These are phyloP conservation scores for Neoboletus subvelutipes DNA, from an alignment of 768 basidiomycete species.

Conservation along the genomic window DNA sequence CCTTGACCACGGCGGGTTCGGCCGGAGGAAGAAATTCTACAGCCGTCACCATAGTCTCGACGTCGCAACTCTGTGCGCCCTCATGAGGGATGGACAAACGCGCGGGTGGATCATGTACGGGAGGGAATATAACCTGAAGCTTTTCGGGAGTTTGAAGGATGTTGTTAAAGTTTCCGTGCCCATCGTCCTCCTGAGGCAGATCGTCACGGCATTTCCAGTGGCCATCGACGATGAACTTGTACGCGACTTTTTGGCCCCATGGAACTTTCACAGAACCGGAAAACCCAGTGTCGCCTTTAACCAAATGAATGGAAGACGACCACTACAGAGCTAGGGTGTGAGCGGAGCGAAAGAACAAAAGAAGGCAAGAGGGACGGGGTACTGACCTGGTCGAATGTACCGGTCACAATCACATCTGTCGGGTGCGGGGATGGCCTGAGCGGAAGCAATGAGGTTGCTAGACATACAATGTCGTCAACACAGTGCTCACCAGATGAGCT, in stretches of 20 bases:
- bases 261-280: constrained; percentile 52
- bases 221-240: constrained; percentile 83
- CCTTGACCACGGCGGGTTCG: constrained; percentile 12
- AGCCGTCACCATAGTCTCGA: constrained; percentile 28
- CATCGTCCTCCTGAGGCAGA: constrained; percentile 60
- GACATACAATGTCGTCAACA: constrained; percentile 16
- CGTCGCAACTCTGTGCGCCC: constrained; percentile 4
- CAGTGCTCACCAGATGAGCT: constrained; percentile 49
- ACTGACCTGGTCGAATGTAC: constrained; percentile 75
- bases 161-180: constrained; percentile 69
- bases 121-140: constrained; percentile 24
- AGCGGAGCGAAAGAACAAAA: constrained; percentile 2
- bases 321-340: constrained; percentile 42
- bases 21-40: constrained; percentile 18
- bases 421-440: constrained; percentile 60
- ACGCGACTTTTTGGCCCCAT: constrained; percentile 60
- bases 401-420: constrained; percentile 64
- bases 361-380: neutral
- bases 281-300: constrained; percentile 55
- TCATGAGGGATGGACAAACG: constrained; percentile 18
- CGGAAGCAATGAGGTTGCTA: constrained; percentile 8
- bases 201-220: constrained; percentile 55
- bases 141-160: constrained; percentile 54
- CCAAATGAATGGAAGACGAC: constrained; percentile 56
- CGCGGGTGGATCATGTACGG: neutral